phyloP scores from a whole-genome alignment of 805 yeast species.

The Sugiyamaella valdiviana region DNA sequence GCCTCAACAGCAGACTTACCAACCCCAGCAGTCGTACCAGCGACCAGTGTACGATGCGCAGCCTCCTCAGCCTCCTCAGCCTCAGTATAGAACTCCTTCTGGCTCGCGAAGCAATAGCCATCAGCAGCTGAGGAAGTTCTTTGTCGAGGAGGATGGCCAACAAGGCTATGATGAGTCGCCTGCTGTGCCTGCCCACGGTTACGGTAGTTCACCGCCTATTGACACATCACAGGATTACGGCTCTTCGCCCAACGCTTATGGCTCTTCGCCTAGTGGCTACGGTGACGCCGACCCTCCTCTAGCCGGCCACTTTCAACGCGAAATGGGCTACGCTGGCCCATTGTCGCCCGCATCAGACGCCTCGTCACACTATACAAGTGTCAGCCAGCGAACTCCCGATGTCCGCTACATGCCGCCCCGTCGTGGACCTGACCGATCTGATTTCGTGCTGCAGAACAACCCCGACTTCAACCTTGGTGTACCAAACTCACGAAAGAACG shows the following conservation, averaged over 20 bases:
- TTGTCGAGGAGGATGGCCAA: background rate
- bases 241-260: slow-evolving; percentile 1
- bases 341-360: slow-evolving; percentile 19
- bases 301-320: slow-evolving; percentile 5
- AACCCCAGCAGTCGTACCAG: background rate
- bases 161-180: background rate
- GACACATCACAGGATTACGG: slow-evolving; percentile 3
- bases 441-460: slow-evolving; percentile 18
- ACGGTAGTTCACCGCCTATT: background rate
- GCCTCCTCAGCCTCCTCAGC: slow-evolving; percentile 3
- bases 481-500: slow-evolving; percentile 5
- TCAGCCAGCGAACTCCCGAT: slow-evolving; percentile 19
- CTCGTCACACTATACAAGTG: slow-evolving; percentile 20
- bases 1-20: background rate
- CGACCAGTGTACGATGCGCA: too few species aligned
- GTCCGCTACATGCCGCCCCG: slow-evolving; percentile 14
- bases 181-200: background rate
- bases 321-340: slow-evolving; percentile 2
- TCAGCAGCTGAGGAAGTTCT: background rate
- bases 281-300: background rate
- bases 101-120: background rate
- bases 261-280: background rate
- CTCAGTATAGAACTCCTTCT: slow-evolving; percentile 5
- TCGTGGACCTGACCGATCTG: slow-evolving; percentile 14
- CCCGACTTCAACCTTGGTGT: slow-evolving; percentile 19